Evolutionary conservation across 176 grass and related monocot genomes (phyloP), one percentile per base, ranked within the genome.

Genomic region (Oryza glumipatula): DNA sequence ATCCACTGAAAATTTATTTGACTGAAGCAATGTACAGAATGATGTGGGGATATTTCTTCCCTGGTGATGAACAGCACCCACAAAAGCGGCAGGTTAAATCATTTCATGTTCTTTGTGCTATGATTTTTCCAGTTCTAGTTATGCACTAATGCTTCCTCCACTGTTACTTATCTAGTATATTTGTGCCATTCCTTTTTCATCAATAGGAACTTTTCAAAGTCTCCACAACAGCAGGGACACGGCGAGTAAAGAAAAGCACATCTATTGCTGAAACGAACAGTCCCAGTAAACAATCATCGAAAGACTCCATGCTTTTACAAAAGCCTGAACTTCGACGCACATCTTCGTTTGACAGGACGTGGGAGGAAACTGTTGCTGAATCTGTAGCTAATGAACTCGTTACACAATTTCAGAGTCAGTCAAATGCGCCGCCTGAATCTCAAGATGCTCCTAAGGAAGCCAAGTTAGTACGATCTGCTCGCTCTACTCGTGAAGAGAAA

Each of bases 1-100:
- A 98, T 90, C 96, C 96, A 28, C 86, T 98, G 72, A 98, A 91
- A 90, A 95, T 98, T 85, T 76, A 95, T 90, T 95, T 98, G 89
- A 95, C 91, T 79, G 96, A 98, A 88, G 76, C 91, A 85, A 95
- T 98, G 93, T 98, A 98, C 85, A 78, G 85, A 78, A 95, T 98
- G 96, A 95, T 98, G 91, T 98, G 96, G 96, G 83, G 84, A 51
- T 98, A 98, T 84, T 92, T 98, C 73, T 98, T 98, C 48, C 96
- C 96, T 80, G 91, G 88, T 85, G 96, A 98, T 80, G 96, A 98
- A 77, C 93, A 98, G 47, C 91, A 95, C 68, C 89, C 89, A 74
- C 89, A 90, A 81, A 98, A 94, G 85, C 85, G 96, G 63, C 96
- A 98, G 93, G 96, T 98, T 86, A 58, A 76, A 78, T 77, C 9